Evolutionary conservation across 78 protist genomes (phyloP), one percentile per base, ranked within the genome.

Genomic region (Anaeramoeba ignava): DNA sequence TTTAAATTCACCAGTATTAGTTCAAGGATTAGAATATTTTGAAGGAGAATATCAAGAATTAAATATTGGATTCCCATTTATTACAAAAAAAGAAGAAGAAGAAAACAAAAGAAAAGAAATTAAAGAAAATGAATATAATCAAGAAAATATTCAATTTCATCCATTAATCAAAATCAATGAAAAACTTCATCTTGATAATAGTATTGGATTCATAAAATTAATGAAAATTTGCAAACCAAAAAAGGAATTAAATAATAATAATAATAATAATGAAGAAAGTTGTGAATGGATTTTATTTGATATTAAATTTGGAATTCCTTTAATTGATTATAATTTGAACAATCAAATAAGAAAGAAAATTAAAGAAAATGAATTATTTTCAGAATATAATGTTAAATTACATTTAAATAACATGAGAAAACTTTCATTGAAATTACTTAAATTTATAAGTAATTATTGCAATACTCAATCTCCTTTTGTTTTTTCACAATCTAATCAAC

Each of bases 281-380:
- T 54, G 8, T 8, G 17, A 54, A 17, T 54, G 73, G 73, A 27
- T 54, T 8, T 17, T 17, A 8, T 27, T 54, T 17, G 73, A 54
- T 54, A 54, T 54, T 54, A 54, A 54, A 54, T 54, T 54, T 54
- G 73, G 73, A 27, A 54, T 54, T 54, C 73, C 73, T 17, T 54
- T 54, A 17, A 27, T 54, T 54, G 73, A 54, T 17, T 27, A n/a
- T n/a, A n/a, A n/a, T n/a, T n/a, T n/a, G n/a, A n/a, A n/a, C n/a
- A n/a, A n/a, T n/a, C n/a, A n/a, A n/a, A n/a, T n/a, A n/a, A n/a
- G n/a, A n/a, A n/a, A n/a, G n/a, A n/a, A n/a, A n/a, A n/a, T n/a
- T n/a, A n/a, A n/a, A n/a, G n/a, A n/a, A n/a, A n/a, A n/a, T n/a
- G n/a, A n/a, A n/a, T n/a, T n/a, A n/a, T n/a, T n/a, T n/a, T n/a